Evolutionary conservation across 2,329 filamentous ascomycete species (phyloP).

Genomic region (Ophidiomyces ophidiicola): DNA sequence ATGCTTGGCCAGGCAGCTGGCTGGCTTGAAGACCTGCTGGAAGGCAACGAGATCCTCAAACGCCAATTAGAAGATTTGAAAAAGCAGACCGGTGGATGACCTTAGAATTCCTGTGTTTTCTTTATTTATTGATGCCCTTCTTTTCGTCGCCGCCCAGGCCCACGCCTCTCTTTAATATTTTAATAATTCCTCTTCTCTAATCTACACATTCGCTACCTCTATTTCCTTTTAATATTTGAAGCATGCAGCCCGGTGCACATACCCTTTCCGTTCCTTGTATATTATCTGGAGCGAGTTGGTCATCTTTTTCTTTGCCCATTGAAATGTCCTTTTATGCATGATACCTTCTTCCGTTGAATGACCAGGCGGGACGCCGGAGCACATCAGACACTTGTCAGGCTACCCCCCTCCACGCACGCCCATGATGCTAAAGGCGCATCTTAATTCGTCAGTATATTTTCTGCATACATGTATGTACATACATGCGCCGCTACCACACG

Average conservation of each 20-base stretch:
- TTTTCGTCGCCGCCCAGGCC: too few relatives aligned
- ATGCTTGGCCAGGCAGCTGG: conserved; percentile 64
- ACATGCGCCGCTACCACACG: too few relatives aligned
- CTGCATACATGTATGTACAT: too few relatives aligned
- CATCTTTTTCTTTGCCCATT: background rate
- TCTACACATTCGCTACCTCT: too few relatives aligned
- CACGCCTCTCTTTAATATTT: background rate
- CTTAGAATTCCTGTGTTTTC: background rate
- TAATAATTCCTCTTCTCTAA: background rate
- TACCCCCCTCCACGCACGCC: too few relatives aligned
- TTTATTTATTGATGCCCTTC: background rate
- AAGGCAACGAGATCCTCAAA: conserved; percentile 53
- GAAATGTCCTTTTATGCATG: too few relatives aligned
- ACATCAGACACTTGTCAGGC: too few relatives aligned
- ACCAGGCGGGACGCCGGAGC: too few relatives aligned
- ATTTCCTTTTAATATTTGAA: conserved; percentile 3
- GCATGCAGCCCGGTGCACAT: conserved; percentile 5
- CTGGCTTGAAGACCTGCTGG: conserved; percentile 61
- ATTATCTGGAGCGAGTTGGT: conserved; percentile 2
- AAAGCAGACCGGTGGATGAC: conserved; percentile 8
- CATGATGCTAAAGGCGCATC: too few relatives aligned
- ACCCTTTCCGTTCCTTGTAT: background rate
- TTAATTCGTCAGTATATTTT: too few relatives aligned
- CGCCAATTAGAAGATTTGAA: conserved; percentile 42
- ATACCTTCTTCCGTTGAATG: too few relatives aligned